Percentiles rank a stretch among this genome's conserved stretches.
phyloP scores from a whole-genome alignment of 1,284 basidiomycete genomes.

The Leccinum proliferum region DNA sequence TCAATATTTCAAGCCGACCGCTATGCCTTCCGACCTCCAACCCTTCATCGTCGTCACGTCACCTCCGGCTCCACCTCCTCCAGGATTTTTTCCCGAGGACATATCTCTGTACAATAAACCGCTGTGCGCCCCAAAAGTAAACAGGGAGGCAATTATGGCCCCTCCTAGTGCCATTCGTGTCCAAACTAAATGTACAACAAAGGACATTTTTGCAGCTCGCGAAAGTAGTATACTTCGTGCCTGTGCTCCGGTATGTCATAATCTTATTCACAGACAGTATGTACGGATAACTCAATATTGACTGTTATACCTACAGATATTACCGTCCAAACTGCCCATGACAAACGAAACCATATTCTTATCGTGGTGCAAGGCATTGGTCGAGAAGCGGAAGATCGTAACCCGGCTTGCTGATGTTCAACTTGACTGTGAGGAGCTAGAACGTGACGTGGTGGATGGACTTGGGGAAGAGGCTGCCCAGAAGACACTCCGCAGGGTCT shows the following conservation, averaged over 20 bases:
- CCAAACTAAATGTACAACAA: background rate
- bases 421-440: slow-evolving; percentile 3
- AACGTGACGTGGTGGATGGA: background rate
- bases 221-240: background rate
- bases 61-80: background rate
- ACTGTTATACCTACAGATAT: background rate
- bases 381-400: background rate
- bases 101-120: background rate
- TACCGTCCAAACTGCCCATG: background rate
- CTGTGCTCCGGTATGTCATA: slow-evolving; percentile 1
- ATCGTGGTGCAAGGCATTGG: background rate
- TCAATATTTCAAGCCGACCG: too few relatives aligned
- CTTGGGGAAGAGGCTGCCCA: slow-evolving; percentile 1
- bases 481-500: too few relatives aligned
- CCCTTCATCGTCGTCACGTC: too few relatives aligned
- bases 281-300: background rate
- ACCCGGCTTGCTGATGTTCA: slow-evolving; percentile 2
- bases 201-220: background rate
- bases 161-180: background rate
- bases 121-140: background rate
- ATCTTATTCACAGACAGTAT: too few relatives aligned
- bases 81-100: slow-evolving; percentile 5
- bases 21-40: too few relatives aligned
- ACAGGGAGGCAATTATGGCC: background rate
- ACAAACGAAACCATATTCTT: background rate